Conservation (phyloP, 306 rosid genomes). For the Astragalus membranaceus region DNA sequence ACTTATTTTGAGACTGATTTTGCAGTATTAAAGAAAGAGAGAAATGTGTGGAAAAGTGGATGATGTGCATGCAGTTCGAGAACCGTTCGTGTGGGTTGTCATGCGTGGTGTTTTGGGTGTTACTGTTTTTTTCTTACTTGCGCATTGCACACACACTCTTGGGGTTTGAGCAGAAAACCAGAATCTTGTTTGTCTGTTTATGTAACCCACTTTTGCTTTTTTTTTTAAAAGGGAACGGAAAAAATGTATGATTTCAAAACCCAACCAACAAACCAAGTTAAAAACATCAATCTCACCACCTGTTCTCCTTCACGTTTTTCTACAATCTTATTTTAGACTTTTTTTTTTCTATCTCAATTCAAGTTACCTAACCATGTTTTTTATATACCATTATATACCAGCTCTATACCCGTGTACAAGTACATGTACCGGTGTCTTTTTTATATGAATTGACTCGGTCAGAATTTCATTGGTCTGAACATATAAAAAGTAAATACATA, state of each 20-base stretch:
- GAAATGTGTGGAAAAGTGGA: slow-evolving; percentile 17
- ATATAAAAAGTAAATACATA: too few species aligned
- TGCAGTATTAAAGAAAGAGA: too few species aligned
- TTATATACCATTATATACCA: too few species aligned
- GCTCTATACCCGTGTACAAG: too few species aligned
- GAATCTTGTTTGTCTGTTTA: slow-evolving; percentile 44
- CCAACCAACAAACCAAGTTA: slow-evolving; percentile 4
- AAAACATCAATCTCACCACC: slow-evolving; percentile 23
- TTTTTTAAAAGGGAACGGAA: slow-evolving; percentile 34
- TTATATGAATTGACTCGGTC: too few species aligned
- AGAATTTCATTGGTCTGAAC: too few species aligned
- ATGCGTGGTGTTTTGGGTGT: slow-evolving; percentile 28
- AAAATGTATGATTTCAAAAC: neutral
- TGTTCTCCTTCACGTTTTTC: slow-evolving; percentile 1
- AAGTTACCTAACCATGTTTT: too few species aligned
- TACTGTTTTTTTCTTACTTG: slow-evolving; percentile 15
- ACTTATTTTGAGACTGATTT: slow-evolving; percentile 29
- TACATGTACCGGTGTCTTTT: too few species aligned
- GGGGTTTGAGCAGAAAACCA: slow-evolving; percentile 43
- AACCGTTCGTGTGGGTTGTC: slow-evolving; percentile 82
- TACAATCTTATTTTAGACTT: neutral
- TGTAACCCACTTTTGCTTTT: slow-evolving; percentile 26
- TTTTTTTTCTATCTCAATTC: neutral
- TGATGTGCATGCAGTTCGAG: slow-evolving; percentile 42
- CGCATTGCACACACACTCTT: slow-evolving; percentile 27